A percentile compares a stretch with the other conserved stretches of the same genome.
phyloP scores from a whole-genome alignment of 139 green algal genomes.

The Protoeuglena noctilucae region DNA sequence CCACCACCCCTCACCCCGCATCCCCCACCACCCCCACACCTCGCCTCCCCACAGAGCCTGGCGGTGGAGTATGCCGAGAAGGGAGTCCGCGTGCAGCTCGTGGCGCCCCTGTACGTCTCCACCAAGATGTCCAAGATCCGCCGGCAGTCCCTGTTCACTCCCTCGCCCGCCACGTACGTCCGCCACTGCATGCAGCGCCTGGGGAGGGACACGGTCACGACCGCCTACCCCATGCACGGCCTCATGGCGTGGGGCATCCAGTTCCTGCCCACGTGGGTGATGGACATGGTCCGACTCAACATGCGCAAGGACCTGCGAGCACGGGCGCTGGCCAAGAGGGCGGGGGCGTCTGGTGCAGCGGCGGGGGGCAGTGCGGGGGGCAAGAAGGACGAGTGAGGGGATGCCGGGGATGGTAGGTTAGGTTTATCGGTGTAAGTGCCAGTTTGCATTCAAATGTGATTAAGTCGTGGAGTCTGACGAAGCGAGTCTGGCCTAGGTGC shows the following conservation, averaged over 20 bases:
- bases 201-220: slow-evolving; percentile 28
- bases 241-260: slow-evolving; percentile 24
- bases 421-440: no score
- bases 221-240: slow-evolving; percentile 50
- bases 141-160: slow-evolving; percentile 22
- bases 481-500: no score
- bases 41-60: no score
- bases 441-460: no score
- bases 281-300: slow-evolving; percentile 31
- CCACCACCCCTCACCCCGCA: no score
- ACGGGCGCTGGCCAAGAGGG: no score
- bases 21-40: no score
- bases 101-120: slow-evolving; percentile 54
- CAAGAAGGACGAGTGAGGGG: no score
- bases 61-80: slow-evolving; percentile 28
- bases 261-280: slow-evolving; percentile 11
- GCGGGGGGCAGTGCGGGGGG: no score
- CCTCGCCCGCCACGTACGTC: slow-evolving; percentile 27
- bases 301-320: slow-evolving; percentile 20
- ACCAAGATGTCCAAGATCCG: slow-evolving; percentile 73
- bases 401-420: no score
- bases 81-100: slow-evolving; percentile 46
- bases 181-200: slow-evolving; percentile 25
- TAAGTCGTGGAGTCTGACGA: no score
- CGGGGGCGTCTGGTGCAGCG: no score